phyloP scores from a whole-genome alignment of 2,329 filamentous ascomycete genomes.

The Neurospora sp. region DNA sequence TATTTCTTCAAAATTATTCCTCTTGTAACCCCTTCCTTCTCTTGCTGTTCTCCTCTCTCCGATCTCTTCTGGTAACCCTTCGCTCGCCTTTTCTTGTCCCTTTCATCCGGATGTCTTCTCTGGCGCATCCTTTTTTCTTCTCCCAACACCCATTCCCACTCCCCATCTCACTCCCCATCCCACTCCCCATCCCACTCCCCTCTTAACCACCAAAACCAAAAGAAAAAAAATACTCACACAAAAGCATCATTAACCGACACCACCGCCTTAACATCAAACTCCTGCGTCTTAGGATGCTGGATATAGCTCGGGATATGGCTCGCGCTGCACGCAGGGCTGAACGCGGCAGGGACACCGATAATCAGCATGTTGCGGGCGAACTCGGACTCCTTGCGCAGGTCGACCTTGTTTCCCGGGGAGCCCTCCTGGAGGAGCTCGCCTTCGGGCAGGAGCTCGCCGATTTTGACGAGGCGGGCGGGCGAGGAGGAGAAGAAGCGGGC shows the following conservation, averaged over 20 bases:
- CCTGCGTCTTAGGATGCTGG: conserved; percentile 65
- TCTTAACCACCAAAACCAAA: not conserved
- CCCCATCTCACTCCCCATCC: not conserved
- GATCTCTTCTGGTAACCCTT: not conserved
- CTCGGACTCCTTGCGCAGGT: conserved; percentile 66
- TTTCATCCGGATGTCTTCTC: not conserved
- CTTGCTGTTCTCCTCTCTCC: not conserved
- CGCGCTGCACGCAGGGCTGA: conserved; percentile 49
- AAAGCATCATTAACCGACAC: conserved; percentile 92
- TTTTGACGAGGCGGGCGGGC: conserved; percentile 54
- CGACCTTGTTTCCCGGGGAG: conserved; percentile 88
- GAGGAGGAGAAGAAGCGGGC: conserved; percentile 51
- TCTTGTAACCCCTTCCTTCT: not conserved
- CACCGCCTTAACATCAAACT: conserved; percentile 78
- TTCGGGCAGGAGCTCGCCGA: conserved; percentile 70
- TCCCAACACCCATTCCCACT: not conserved
- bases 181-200: not conserved
- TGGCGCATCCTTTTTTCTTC: not conserved
- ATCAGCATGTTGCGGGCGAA: conserved; percentile 64
- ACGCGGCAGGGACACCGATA: conserved; percentile 76
- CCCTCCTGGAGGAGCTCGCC: conserved; percentile 70
- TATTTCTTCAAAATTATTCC: not conserved
- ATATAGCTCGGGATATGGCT: conserved; percentile 81
- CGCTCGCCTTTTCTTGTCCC: not conserved
- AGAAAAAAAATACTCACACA: conserved; percentile 51